A percentile compares a stretch with the other conserved stretches of the same genome.
Evolutionary conservation across 2,329 filamentous ascomycete genomes (phyloP).

Genomic region (Diaporthe humulicola): DNA sequence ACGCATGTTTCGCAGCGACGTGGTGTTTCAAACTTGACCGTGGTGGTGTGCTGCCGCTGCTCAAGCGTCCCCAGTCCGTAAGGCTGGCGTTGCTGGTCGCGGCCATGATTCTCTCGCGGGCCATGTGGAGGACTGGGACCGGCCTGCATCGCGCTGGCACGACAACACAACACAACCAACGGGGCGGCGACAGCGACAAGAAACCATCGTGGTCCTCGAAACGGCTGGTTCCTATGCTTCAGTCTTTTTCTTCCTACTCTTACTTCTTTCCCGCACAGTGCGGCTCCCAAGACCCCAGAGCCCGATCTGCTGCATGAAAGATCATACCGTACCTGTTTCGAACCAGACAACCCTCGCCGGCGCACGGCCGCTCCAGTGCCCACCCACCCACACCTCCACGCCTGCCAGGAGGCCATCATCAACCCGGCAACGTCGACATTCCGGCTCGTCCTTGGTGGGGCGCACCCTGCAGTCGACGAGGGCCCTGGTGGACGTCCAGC

Average conservation of each 20-base stretch:
- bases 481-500: neutral
- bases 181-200: neutral
- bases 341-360: constrained; percentile 30
- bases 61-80: constrained; percentile 23
- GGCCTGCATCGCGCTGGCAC: neutral
- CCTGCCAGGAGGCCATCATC: neutral
- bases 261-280: neutral
- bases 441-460: constrained; percentile 16
- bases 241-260: neutral
- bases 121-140: constrained; percentile 14
- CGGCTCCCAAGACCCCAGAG: neutral
- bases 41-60: constrained; percentile 13
- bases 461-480: neutral
- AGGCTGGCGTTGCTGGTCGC: constrained; percentile 5
- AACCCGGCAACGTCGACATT: neutral
- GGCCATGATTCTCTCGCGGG: neutral
- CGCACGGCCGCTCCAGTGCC: constrained; percentile 21
- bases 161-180: constrained; percentile 12
- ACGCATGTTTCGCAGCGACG: constrained; percentile 4
- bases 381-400: neutral
- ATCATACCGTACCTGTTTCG: constrained; percentile 38
- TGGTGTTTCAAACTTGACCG: constrained; percentile 14
- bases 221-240: neutral
- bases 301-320: constrained; percentile 29
- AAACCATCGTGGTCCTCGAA: constrained; percentile 17